phyloP scores from a whole-genome alignment of 1,284 basidiomycete genomes.

The Afroboletus lepidellus region DNA sequence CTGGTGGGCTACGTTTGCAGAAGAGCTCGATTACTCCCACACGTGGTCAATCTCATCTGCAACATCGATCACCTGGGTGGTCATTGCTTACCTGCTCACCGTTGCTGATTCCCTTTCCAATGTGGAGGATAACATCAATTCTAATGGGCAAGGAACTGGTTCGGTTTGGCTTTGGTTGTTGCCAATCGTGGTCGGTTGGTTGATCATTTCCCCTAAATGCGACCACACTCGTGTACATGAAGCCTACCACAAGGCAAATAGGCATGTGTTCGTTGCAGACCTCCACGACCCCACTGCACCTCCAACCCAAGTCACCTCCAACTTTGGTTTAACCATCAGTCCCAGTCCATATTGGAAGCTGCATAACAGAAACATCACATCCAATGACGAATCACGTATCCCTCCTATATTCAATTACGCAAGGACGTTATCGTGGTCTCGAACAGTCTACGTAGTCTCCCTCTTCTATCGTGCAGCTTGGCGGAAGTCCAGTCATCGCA shows the following conservation, averaged over 20 bases:
- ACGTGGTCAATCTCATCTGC: conserved; percentile 42
- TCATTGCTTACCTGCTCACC: conserved; percentile 43
- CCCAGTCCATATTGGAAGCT: conserved; percentile 8
- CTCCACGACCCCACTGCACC: neutral
- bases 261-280: conserved; percentile 6
- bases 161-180: conserved; percentile 44
- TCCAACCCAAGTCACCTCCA: conserved; percentile 1
- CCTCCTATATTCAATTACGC: conserved; percentile 38
- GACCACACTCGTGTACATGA: conserved; percentile 33
- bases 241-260: conserved; percentile 35
- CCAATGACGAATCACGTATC: conserved; percentile 22
- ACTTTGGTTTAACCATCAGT: conserved; percentile 26
- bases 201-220: conserved; percentile 43
- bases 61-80: conserved; percentile 41
- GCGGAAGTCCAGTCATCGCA: conserved; percentile 9
- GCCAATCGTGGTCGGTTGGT: conserved; percentile 42
- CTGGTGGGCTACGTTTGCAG: conserved; percentile 30
- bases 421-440: conserved; percentile 28
- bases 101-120: conserved; percentile 39
- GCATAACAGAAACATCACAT: conserved; percentile 2
- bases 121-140: conserved; percentile 22
- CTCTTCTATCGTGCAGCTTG: conserved; percentile 25
- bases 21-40: conserved; percentile 29
- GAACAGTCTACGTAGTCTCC: conserved; percentile 17
- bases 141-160: conserved; percentile 38